Evolutionary conservation across 2,329 filamentous ascomycete species (phyloP), one percentile per base, ranked within the genome.

Genomic region (Stachybotrys elegans): DNA sequence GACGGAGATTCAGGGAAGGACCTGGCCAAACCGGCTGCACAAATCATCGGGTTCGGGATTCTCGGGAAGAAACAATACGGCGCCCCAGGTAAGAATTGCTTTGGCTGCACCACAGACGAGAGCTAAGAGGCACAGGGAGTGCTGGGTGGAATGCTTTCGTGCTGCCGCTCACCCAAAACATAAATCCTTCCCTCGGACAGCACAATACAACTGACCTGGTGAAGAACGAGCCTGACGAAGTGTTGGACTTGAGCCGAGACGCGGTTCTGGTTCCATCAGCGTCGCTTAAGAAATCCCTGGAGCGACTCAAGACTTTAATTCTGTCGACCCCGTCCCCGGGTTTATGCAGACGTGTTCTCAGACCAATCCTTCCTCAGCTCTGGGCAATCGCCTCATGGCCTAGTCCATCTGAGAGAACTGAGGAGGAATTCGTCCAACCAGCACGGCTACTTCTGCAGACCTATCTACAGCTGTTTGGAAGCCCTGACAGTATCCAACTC

Each of bases 241-340:
- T 76, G 22, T 48, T 79, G 23, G 68, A 80, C 47, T 55, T 79
- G 16, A 68, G 66, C 47, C 60, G 53, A 40, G 61, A 67, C 6
- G 59, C 46, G 13, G 57, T 75, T 0, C 48, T 84, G 9, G 72
- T 82, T 14, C 49, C 65, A 6, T 61, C 74, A 4, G 54, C 65
- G 2, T 64, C 74, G 2, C 60, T 88, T 5, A 64, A 68, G 16
- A 58, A 59, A 25, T 73, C 79, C 2, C 57, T 88, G 3, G 68
- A 65, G 23, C 72, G 83, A 14, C 59, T 88, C 1, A 70, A 69
- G 27, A 68, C 72, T 1, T 62, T 88, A 2, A 58, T 82, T 2
- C 67, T 76, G 17, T 83, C 81, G 0, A 84, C 84, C 54, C 82
- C 83, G 0, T 83, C 86, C 44, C 79, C 83, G 0, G 81, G 81